A percentile compares a stretch with the other conserved stretches of the same genome.
phyloP scores from a whole-genome alignment of 495 filamentous ascomycete species.

The Penicillium soppii region DNA sequence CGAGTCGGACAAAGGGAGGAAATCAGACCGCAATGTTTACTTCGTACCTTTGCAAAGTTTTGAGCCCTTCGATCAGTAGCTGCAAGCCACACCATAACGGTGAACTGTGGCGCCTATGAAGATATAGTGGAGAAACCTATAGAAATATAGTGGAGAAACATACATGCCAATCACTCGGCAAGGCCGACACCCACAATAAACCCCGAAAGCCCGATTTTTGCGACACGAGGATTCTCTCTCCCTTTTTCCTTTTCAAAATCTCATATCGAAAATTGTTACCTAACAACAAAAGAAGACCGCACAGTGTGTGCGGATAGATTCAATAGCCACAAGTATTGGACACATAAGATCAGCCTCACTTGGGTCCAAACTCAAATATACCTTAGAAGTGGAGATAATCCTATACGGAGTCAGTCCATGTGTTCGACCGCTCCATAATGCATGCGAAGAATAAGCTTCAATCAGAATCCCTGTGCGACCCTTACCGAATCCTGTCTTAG shows the following conservation, averaged over 20 bases:
- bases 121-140: conserved; percentile 8
- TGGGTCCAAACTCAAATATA: not conserved
- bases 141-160: conserved; percentile 8
- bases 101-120: conserved; percentile 18
- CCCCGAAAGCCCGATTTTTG: not conserved
- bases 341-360: conserved; percentile 11
- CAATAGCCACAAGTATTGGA: conserved; percentile 15
- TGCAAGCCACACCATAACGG: conserved; percentile 26
- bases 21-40: conserved; percentile 17
- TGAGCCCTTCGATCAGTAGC: not conserved
- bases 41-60: conserved; percentile 10
- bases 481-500: conserved; percentile 6
- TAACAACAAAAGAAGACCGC: not conserved
- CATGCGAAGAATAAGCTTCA: conserved; percentile 21
- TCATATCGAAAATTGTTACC: conserved; percentile 16
- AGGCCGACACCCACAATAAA: conserved; percentile 8
- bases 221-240: not conserved
- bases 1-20: conserved; percentile 4
- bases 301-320: not conserved
- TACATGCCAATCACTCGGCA: conserved; percentile 13
- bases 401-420: not conserved
- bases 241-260: not conserved
- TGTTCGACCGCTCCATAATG: not conserved
- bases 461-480: not conserved
- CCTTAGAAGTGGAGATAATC: not conserved